Evolutionary conservation across 164 flowering plant species (phyloP).

Genomic region (Aristolochia californica): DNA sequence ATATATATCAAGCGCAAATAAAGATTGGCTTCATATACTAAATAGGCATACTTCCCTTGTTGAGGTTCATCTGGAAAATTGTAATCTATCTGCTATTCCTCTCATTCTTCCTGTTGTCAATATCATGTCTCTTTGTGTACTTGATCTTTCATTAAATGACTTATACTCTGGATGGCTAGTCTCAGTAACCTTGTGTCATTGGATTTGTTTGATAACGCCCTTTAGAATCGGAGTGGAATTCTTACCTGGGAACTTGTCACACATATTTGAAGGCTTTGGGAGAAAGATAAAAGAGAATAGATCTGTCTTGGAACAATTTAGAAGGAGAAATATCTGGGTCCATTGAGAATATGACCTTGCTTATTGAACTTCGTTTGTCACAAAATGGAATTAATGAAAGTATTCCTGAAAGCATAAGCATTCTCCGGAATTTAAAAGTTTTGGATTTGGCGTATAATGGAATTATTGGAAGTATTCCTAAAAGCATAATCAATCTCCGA

Average conservation of each 20-base stretch:
- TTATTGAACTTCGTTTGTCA: neutral
- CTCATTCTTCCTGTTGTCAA: conserved; percentile 1
- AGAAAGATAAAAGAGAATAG: neutral
- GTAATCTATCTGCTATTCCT: neutral
- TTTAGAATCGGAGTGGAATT: neutral
- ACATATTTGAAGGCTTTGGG: neutral
- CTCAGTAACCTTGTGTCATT: conserved; percentile 1
- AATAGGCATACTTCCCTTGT: conserved; percentile 7
- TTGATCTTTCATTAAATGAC: neutral
- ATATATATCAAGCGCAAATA: neutral
- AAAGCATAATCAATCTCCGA: neutral
- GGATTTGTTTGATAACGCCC: neutral
- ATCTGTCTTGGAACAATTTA: conserved; percentile 2
- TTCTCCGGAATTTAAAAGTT: neutral
- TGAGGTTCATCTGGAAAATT: neutral
- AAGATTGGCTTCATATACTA: conserved; percentile 6
- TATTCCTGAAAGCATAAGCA: conserved; percentile 1
- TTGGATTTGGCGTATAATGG: neutral
- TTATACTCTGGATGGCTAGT: conserved; percentile 6
- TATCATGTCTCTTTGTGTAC: conserved; percentile 12
- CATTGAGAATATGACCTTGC: conserved; percentile 4
- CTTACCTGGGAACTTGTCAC: neutral
- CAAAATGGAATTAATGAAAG: neutral
- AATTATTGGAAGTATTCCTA: neutral
- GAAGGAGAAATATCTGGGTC: conserved; percentile 15